Conservation (phyloP, 352 stramenopile species). For the Lagenidium giganteum region DNA sequence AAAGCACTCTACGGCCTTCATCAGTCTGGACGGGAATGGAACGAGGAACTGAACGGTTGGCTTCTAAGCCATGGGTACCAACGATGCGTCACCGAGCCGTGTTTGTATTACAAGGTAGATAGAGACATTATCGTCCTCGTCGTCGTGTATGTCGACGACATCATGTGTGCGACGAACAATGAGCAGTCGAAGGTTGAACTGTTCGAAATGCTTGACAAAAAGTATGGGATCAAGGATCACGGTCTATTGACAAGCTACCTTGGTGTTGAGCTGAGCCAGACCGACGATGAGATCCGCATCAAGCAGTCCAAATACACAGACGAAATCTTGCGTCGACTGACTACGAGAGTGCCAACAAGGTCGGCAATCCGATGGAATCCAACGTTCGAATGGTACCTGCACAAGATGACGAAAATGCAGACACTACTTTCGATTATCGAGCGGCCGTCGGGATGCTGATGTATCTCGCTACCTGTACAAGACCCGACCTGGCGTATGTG, state of each 20-base stretch:
- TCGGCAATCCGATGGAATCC: slow-evolving; percentile 1
- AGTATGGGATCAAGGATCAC: slow-evolving; percentile 23
- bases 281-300: neutral
- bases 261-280: slow-evolving; percentile 2
- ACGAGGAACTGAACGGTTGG: slow-evolving; percentile 5
- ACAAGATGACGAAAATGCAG: neutral
- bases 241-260: neutral
- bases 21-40: slow-evolving; percentile 5
- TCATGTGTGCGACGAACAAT: slow-evolving; percentile 19
- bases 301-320: slow-evolving; percentile 1
- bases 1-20: slow-evolving; percentile 8
- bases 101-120: slow-evolving; percentile 4
- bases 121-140: slow-evolving; percentile 11
- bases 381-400: neutral
- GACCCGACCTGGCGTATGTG: slow-evolving; percentile 19
- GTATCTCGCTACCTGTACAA: slow-evolving; percentile 22
- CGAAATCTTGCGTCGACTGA: slow-evolving; percentile 1
- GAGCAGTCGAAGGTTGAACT: slow-evolving; percentile 11
- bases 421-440: slow-evolving; percentile 14
- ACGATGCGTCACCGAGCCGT: slow-evolving; percentile 5
- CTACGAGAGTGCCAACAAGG: neutral
- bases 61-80: slow-evolving; percentile 1
- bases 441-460: slow-evolving; percentile 16
- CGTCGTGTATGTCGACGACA: slow-evolving; percentile 20
- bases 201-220: slow-evolving; percentile 10